These are phyloP conservation scores for Crithidia expoeki DNA, from an alignment of 208 protist species.

Conservation along the genomic window DNA sequence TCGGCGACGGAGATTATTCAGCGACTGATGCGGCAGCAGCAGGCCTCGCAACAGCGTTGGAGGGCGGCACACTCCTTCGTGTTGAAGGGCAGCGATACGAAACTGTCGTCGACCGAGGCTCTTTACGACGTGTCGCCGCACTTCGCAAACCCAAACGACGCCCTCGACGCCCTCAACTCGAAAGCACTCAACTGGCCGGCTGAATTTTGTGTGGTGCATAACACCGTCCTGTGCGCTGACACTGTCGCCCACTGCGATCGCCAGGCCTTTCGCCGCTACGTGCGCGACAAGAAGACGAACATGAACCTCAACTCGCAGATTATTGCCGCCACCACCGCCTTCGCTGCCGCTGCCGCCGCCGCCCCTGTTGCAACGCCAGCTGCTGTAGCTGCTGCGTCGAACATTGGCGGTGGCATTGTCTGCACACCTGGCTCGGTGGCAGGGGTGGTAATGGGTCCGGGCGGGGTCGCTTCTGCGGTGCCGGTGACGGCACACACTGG, in stretches of 20 bases:
- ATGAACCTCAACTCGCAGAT: conserved; percentile 37
- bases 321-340: conserved; percentile 27
- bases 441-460: background rate
- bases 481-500: conserved; percentile 11
- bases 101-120: conserved; percentile 57
- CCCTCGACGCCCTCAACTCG: conserved; percentile 73
- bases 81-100: conserved; percentile 76
- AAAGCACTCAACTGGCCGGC: conserved; percentile 75
- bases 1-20: conserved; percentile 34
- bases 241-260: conserved; percentile 60
- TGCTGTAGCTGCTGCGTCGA: conserved; percentile 4
- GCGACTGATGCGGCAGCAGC: conserved; percentile 48
- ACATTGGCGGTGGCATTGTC: background rate
- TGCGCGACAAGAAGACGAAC: conserved; percentile 71
- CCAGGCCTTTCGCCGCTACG: conserved; percentile 77
- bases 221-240: conserved; percentile 73
- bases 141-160: conserved; percentile 61
- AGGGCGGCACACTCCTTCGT: conserved; percentile 52
- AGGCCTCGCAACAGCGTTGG: conserved; percentile 48
- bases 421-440: no score
- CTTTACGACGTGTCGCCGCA: conserved; percentile 66
- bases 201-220: conserved; percentile 80
- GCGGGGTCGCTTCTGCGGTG: background rate
- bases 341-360: conserved; percentile 24
- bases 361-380: conserved; percentile 9